A percentile compares a stretch with the other conserved stretches of the same genome.
These are phyloP conservation scores for Gigaspora rosea DNA, from an alignment of 192 early-diverging fungal species.

Conservation along the genomic window DNA sequence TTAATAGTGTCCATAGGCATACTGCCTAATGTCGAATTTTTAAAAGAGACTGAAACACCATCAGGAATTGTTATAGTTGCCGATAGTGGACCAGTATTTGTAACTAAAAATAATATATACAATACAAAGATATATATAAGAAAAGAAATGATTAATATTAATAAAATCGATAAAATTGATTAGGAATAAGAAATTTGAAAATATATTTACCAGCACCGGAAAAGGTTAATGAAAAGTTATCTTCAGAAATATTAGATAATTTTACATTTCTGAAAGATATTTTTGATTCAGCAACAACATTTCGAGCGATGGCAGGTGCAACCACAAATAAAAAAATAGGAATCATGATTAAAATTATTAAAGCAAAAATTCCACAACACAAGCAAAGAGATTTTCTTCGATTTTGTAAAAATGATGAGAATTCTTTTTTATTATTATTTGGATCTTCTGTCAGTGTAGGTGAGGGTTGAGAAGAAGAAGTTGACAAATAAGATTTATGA, in stretches of 20 bases:
- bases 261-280: slow-evolving; percentile 37
- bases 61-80: slow-evolving; percentile 49
- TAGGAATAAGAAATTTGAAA: background rate
- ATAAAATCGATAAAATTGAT: background rate
- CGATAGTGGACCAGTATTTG: slow-evolving; percentile 51
- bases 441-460: too few species aligned
- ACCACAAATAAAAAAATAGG: slow-evolving; percentile 54
- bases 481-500: too few species aligned
- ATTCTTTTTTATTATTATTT: too few species aligned
- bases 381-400: slow-evolving; percentile 40
- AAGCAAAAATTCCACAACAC: slow-evolving; percentile 50
- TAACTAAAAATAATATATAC: slow-evolving; percentile 30
- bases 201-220: background rate
- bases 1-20: slow-evolving; percentile 43
- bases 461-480: too few species aligned
- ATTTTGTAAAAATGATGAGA: background rate
- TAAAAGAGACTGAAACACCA: slow-evolving; percentile 39
- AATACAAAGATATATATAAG: background rate
- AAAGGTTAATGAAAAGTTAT: background rate
- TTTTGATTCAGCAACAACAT: slow-evolving; percentile 44
- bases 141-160: background rate
- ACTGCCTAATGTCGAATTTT: slow-evolving; percentile 38
- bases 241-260: slow-evolving; percentile 4
- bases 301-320: slow-evolving; percentile 57
- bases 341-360: slow-evolving; percentile 51